Evolutionary conservation across 2,329 filamentous ascomycete genomes (phyloP).

Genomic region (Claviceps humidiphila): DNA sequence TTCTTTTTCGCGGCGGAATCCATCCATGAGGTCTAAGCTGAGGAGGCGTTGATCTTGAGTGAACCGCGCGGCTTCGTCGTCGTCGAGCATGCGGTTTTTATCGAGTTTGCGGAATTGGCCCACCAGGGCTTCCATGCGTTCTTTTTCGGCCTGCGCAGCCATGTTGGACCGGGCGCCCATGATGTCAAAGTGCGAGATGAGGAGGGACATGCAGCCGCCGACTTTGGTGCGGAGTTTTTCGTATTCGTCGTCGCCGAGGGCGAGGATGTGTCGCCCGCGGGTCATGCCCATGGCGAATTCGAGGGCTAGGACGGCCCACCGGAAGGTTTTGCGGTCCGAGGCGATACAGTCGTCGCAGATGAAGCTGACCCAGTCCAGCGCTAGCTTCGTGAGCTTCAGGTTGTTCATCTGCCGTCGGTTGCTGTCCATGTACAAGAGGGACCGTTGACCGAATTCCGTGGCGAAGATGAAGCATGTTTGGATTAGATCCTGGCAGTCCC

Average conservation of each 20-base stretch:
- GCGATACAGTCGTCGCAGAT: constrained; percentile 95
- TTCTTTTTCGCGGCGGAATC: constrained; percentile 63
- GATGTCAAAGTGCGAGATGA: constrained; percentile 98
- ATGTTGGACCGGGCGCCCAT: constrained; percentile 92
- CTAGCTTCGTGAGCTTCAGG: constrained; percentile 81
- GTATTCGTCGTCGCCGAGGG: constrained; percentile 80
- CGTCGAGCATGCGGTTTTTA: constrained; percentile 58
- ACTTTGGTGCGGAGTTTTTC: constrained; percentile 73
- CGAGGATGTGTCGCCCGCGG: constrained; percentile 81
- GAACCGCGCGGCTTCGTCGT: constrained; percentile 69
- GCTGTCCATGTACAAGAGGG: constrained; percentile 87
- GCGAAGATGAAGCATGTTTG: constrained; percentile 97
- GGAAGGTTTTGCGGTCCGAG: constrained; percentile 88
- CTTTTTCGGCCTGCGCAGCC: constrained; percentile 86
- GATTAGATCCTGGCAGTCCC: constrained; percentile 88
- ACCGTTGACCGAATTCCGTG: constrained; percentile 96
- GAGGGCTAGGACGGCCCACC: constrained; percentile 89
- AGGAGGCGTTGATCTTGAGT: constrained; percentile 64
- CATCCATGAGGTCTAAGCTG: constrained; percentile 64
- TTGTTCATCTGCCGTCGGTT: constrained; percentile 96
- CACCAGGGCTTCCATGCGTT: constrained; percentile 67
- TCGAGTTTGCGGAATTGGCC: constrained; percentile 68
- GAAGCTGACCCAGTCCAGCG: constrained; percentile 94
- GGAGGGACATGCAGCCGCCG: constrained; percentile 88
- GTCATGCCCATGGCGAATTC: constrained; percentile 99